These are phyloP conservation scores for Chrysoporthe cubensis DNA, from an alignment of 2,329 filamentous ascomycete genomes.

Conservation along the genomic window DNA sequence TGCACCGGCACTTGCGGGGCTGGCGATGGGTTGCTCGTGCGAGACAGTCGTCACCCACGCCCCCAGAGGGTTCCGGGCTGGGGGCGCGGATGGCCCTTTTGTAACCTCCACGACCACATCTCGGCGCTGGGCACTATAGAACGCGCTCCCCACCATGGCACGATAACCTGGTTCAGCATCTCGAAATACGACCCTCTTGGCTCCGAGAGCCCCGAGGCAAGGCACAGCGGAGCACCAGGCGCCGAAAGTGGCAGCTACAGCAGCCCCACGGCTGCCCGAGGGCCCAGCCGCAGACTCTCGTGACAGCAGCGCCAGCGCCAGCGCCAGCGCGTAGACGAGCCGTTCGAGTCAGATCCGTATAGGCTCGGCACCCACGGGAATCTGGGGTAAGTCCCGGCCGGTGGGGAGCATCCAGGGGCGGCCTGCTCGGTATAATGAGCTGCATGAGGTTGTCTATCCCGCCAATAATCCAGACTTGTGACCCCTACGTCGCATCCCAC, in stretches of 20 bases:
- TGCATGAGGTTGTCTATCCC: constrained; percentile 13
- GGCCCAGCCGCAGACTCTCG: neutral
- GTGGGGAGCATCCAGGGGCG: neutral
- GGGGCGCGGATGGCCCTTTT: neutral
- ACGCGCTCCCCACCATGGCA: neutral
- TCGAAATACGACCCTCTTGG: constrained; percentile 2
- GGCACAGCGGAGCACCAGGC: constrained; percentile 19
- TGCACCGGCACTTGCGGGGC: neutral
- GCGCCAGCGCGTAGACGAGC: neutral
- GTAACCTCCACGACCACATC: neutral
- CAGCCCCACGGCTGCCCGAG: neutral
- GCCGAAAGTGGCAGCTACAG: constrained; percentile 13
- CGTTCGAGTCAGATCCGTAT: neutral
- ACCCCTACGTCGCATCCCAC: constrained; percentile 12
- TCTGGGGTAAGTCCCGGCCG: constrained; percentile 6
- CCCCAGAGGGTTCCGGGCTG: neutral
- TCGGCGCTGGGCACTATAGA: neutral
- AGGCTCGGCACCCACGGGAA: neutral
- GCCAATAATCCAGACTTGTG: constrained; percentile 7
- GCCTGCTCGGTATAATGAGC: constrained; percentile 13
- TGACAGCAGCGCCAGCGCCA: neutral
- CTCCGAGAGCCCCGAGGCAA: constrained; percentile 23
- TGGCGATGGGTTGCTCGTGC: neutral
- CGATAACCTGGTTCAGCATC: neutral
- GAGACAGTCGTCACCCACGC: neutral